Evolutionary conservation across 2,329 filamentous ascomycete species (phyloP).

Genomic region (Coniochaeta ligniaria): DNA sequence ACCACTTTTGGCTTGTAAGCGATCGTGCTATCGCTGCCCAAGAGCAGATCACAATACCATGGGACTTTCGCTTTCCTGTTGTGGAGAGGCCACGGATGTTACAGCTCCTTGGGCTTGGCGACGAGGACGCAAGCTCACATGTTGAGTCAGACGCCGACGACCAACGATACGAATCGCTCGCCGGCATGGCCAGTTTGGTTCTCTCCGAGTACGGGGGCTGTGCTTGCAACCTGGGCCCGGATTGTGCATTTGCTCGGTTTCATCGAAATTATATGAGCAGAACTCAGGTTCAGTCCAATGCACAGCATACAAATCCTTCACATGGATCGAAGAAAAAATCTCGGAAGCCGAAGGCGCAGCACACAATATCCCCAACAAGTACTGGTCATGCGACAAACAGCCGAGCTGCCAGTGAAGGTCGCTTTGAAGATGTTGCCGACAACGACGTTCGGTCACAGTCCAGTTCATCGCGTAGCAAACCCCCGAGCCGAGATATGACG

Average conservation of each 20-base stretch:
- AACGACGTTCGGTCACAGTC: constrained; percentile 44
- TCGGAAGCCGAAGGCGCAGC: constrained; percentile 44
- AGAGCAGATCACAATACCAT: constrained; percentile 57
- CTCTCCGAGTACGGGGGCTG: constrained; percentile 75
- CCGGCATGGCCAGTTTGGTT: constrained; percentile 60
- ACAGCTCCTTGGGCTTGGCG: constrained; percentile 53
- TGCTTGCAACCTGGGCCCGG: constrained; percentile 59
- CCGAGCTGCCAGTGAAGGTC: constrained; percentile 56
- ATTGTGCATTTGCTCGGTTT: constrained; percentile 59
- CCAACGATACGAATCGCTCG: constrained; percentile 52
- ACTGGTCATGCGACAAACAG: constrained; percentile 57
- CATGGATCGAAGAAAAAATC: constrained; percentile 38
- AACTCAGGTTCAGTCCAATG: constrained; percentile 29
- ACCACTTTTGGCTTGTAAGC: constrained; percentile 89
- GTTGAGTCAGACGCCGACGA: constrained; percentile 48
- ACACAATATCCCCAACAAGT: constrained; percentile 54
- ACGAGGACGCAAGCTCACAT: constrained; percentile 40
- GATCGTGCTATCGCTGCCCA: constrained; percentile 63
- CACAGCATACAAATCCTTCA: background rate
- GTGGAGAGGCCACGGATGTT: constrained; percentile 46
- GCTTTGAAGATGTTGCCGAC: constrained; percentile 46
- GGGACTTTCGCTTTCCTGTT: constrained; percentile 60
- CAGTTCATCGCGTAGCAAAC: constrained; percentile 53
- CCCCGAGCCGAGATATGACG: constrained; percentile 58
- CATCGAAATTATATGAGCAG: constrained; percentile 49